Evolutionary conservation across 2,329 filamentous ascomycete genomes (phyloP).

Genomic region (Colletotrichum zoysiae): DNA sequence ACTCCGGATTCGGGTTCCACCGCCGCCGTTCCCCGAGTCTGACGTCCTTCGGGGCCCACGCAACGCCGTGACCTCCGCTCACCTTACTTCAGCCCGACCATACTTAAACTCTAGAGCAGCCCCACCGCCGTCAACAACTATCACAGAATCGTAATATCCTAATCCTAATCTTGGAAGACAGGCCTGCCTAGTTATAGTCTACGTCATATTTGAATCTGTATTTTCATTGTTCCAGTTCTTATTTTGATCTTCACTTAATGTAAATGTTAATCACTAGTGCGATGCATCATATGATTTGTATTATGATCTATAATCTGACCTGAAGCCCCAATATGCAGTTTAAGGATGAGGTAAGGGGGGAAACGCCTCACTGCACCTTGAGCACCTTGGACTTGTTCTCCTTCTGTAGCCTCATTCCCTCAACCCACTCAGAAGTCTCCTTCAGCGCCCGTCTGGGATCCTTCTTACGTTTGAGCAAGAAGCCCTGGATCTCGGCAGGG

Average conservation of each 20-base stretch:
- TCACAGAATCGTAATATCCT: too few relatives aligned
- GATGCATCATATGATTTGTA: too few relatives aligned
- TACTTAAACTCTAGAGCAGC: too few relatives aligned
- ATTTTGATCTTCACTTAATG: too few relatives aligned
- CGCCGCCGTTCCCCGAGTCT: neutral
- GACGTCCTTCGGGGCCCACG: neutral
- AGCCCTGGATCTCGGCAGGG: slow-evolving; percentile 75
- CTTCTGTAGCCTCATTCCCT: slow-evolving; percentile 64
- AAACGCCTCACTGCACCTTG: slow-evolving; percentile 57
- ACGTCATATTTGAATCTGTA: too few relatives aligned
- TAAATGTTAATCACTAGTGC: too few relatives aligned
- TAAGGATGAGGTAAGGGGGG: neutral
- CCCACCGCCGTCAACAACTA: too few relatives aligned
- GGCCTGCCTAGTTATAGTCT: too few relatives aligned
- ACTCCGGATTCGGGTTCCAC: neutral
- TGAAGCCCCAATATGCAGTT: neutral
- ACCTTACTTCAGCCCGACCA: neutral
- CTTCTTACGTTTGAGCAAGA: slow-evolving; percentile 72
- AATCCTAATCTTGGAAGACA: neutral
- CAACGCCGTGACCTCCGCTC: neutral
- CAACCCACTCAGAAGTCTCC: slow-evolving; percentile 67
- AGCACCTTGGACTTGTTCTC: slow-evolving; percentile 61
- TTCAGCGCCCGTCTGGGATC: slow-evolving; percentile 66
- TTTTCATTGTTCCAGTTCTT: too few relatives aligned
- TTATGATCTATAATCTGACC: neutral